These are phyloP conservation scores for Phytophthora colocasiae DNA, from an alignment of 352 stramenopile genomes.

Conservation along the genomic window DNA sequence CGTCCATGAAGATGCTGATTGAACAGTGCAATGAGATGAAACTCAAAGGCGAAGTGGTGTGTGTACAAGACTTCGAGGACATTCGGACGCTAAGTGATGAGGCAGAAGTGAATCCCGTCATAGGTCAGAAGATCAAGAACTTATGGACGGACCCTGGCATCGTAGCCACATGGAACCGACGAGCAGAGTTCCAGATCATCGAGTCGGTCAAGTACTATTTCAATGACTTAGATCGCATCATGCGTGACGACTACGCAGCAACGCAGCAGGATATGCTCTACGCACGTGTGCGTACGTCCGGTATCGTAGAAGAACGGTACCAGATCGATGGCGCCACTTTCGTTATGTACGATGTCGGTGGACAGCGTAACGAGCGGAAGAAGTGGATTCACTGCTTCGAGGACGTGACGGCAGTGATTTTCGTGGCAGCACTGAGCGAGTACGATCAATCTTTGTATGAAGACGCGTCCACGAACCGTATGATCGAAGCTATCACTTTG, in stretches of 20 bases:
- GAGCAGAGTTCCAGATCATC: conserved; percentile 96
- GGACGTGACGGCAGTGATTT: conserved; percentile 96
- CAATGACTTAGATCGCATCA: conserved; percentile 95
- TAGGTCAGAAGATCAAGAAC: conserved; percentile 94
- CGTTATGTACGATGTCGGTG: conserved; percentile 97
- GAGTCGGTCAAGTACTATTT: conserved; percentile 98
- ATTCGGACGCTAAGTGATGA: conserved; percentile 83
- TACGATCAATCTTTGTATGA: conserved; percentile 97
- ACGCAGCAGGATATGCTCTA: conserved; percentile 97
- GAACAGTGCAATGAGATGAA: conserved; percentile 88
- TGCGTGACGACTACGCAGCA: conserved; percentile 92
- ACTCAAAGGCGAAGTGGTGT: conserved; percentile 80
- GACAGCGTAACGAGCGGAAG: conserved; percentile 96
- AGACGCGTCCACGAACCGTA: conserved; percentile 93
- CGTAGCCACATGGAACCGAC: conserved; percentile 90
- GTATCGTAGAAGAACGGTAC: conserved; percentile 96
- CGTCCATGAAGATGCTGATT: conserved; percentile 92
- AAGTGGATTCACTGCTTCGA: conserved; percentile 99
- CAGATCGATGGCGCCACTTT: conserved; percentile 96
- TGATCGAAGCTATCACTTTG: conserved; percentile 95
- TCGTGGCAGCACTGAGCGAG: conserved; percentile 95
- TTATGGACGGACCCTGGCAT: conserved; percentile 94
- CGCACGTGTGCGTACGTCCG: conserved; percentile 94
- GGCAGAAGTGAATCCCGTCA: conserved; percentile 88
- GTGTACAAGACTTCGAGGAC: conserved; percentile 80